Base-by-base conservation (phyloP, 192 early-diverging fungal species). In the Podila minutissima region DNA sequence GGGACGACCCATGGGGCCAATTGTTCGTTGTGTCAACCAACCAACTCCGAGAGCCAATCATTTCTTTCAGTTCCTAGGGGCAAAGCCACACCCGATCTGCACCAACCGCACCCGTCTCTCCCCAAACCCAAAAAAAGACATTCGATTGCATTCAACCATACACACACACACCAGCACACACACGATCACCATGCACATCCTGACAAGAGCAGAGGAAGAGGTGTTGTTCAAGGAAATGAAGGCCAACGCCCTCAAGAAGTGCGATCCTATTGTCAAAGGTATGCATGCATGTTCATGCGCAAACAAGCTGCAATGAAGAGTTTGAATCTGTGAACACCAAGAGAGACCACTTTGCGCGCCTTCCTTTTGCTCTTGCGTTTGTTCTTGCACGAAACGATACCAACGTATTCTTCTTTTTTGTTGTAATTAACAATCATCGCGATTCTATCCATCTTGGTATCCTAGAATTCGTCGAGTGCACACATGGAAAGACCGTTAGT, bases 401-500 rank as follows among this genome's bases (percentile, higher is more conserved):
- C 11, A 12, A 46, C 12, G 3, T 46, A 46, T 12, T 46, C 41
- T n/a, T 13, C 31, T 28, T 67, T 67, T 17, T 22, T 29, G 6
- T 58, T 57, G 15, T 26, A 48, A 22, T 26, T 17, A 61, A 71
- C 61, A 20, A 20, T 11, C 20, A n/a, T 19, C 62, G 19, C 24
- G 33, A 9, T 22, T 22, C 50, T 35, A 29, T 53, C 20, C 32
- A 60, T 49, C 33, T 48, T 58, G 35, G 35, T 8, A 37, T 15
- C 11, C 12, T 83, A 88, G 87, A 88, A 35, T 88, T 88, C 24
- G 87, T 88, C 22, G 69, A 85, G 48, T 88, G 87, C 48, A 88
- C 85, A 69, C 83, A 86, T 48, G 87, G 86, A 59, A 84, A 88
- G 64, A 66, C 83, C 53, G 73, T 88, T 22, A 85, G 84, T 8